Evolutionary conservation across 805 yeast species (phyloP), one percentile per base, ranked within the genome.

Genomic region (Sporopachydermia lactativora): DNA sequence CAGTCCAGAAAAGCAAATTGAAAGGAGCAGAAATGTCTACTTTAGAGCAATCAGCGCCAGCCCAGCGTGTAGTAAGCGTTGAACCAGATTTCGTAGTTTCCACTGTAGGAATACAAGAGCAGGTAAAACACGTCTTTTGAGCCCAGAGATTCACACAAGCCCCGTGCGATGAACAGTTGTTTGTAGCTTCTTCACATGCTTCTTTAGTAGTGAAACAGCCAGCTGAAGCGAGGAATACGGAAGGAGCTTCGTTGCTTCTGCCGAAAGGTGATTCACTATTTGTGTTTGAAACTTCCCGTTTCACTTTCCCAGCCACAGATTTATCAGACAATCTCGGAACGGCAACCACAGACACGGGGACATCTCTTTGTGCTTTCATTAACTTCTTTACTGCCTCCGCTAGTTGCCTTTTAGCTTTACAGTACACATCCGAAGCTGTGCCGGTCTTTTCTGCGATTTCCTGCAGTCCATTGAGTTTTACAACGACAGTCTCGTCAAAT

Each of bases 1-100:
- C 58, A 2, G 82, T 67, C 85, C 89, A 81, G 50, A 80, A 69
- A 47, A 81, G 64, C 50, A 81, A 65, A 52, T 81, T 73, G 49
- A 81, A 75, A 57, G 75, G 75, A 3, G 71, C 66, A 37, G 81
- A 68, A 44, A 80, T 67, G 51, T 82, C 88, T 50, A 65, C 66
- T 67, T 80, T 81, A 50, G 70, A 65, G 57, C 92, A 81, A 45
- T 74, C 72, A 43, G 44, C 45, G 15, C 68, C 68, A 13, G 63
- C 67, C 61, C 64, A 64, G 46, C 49, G 44, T 17, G 59, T 54
- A 19, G 54, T 54, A 42, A 47, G 51, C 34, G 47, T 41, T 41
- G 31, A 24, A 24, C 31, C 31, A 8, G 31, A 8, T 24, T 24
- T 54, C 16, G 49, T 47, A 39, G 39, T 42, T 45, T 57, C 55